Conservation (phyloP, 2,329 filamentous ascomycete species). For the Cordyceps cateniannulata region DNA sequence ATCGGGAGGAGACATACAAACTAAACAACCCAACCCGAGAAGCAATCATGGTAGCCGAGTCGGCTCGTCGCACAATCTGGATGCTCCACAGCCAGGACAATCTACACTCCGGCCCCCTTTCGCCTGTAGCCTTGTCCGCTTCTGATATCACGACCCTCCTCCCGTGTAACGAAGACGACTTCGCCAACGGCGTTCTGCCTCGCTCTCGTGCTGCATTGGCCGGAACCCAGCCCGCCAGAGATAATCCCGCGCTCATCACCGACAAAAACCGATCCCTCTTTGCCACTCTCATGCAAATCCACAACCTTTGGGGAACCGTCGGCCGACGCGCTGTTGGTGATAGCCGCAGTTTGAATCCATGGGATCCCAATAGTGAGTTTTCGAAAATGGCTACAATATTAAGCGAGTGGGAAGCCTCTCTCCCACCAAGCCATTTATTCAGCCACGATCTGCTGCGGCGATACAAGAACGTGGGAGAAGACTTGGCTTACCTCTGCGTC, state of each 20-base stretch:
- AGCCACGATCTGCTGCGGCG: conserved; percentile 34
- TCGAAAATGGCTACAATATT: conserved; percentile 36
- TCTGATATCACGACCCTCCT: conserved; percentile 49
- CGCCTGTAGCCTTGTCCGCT: conserved; percentile 44
- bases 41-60: conserved; percentile 43
- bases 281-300: conserved; percentile 48
- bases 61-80: conserved; percentile 52
- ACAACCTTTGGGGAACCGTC: conserved; percentile 48
- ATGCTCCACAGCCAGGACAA: conserved; percentile 55
- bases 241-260: conserved; percentile 36
- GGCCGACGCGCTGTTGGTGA: conserved; percentile 42
- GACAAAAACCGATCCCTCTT: conserved; percentile 45
- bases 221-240: conserved; percentile 43
- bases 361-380: conserved; percentile 43
- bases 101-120: conserved; percentile 45
- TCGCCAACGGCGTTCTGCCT: conserved; percentile 41
- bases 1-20: conserved; percentile 48
- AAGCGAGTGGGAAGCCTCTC: conserved; percentile 39
- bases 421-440: conserved; percentile 44
- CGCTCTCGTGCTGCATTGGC: conserved; percentile 45
- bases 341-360: conserved; percentile 36
- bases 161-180: conserved; percentile 47
- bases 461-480: conserved; percentile 42
- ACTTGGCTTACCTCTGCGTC: conserved; percentile 48
- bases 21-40: conserved; percentile 36